Evolutionary conservation across 306 rosid genomes (phyloP).

Genomic region (Vigna mungo): DNA sequence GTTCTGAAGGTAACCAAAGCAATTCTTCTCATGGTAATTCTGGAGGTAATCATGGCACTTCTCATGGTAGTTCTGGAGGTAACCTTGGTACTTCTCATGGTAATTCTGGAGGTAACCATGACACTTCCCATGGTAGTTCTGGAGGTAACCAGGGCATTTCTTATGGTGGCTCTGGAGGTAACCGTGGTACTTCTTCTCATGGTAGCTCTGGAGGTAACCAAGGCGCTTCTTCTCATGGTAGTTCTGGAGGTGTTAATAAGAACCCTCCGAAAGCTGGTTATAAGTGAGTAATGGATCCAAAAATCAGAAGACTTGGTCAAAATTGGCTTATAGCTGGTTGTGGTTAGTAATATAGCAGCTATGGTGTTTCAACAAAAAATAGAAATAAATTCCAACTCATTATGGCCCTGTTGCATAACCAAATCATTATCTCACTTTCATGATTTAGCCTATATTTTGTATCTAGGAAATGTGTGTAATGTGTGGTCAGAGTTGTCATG

Average conservation of each 20-base stretch:
- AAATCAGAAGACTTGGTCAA: slow-evolving; percentile 42
- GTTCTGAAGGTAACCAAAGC: too few relatives aligned
- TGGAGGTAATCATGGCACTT: too few relatives aligned
- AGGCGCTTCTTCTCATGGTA: neutral
- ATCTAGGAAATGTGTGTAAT: slow-evolving; percentile 52
- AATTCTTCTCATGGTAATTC: too few relatives aligned
- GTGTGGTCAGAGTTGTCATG: slow-evolving; percentile 37
- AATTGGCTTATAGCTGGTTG: slow-evolving; percentile 31
- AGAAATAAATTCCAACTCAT: slow-evolving; percentile 40
- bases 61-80: too few relatives aligned
- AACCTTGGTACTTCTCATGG: too few relatives aligned
- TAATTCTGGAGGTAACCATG: too few relatives aligned
- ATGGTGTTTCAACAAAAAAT: slow-evolving; percentile 45
- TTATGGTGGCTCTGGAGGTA: too few relatives aligned
- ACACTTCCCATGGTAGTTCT: too few relatives aligned
- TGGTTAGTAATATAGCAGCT: slow-evolving; percentile 47
- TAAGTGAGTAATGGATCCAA: slow-evolving; percentile 33
- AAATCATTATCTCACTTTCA: slow-evolving; percentile 43
- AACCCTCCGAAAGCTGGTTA: neutral
- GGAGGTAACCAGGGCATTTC: too few relatives aligned
- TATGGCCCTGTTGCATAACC: slow-evolving; percentile 45
- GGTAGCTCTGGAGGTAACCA: too few relatives aligned
- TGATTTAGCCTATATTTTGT: slow-evolving; percentile 35
- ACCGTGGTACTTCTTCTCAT: too few relatives aligned
- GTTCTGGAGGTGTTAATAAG: slow-evolving; percentile 28